Evolutionary conservation across 768 basidiomycete genomes (phyloP).

Genomic region (Neoboletus brunneissimus): DNA sequence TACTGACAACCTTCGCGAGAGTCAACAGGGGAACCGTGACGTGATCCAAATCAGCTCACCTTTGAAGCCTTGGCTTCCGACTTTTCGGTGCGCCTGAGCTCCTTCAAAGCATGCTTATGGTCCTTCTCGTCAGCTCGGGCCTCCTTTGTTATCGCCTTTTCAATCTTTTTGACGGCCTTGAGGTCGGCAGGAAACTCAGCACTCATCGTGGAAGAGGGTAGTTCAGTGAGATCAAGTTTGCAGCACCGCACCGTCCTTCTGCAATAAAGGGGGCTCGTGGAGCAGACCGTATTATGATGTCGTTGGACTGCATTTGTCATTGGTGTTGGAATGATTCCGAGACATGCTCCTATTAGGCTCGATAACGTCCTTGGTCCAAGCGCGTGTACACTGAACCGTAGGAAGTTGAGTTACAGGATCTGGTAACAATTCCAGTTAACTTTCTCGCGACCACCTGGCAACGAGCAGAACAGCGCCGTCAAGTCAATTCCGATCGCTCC

Average conservation of each 20-base stretch:
- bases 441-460: slow-evolving; percentile 11
- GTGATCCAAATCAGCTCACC: slow-evolving; percentile 28
- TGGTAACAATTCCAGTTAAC: slow-evolving; percentile 13
- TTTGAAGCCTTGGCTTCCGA: slow-evolving; percentile 49
- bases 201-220: slow-evolving; percentile 20
- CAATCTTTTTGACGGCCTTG: slow-evolving; percentile 37
- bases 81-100: slow-evolving; percentile 54
- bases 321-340: neutral
- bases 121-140: slow-evolving; percentile 49
- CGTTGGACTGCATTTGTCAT: slow-evolving; percentile 7
- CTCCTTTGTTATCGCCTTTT: slow-evolving; percentile 47
- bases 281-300: neutral
- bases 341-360: neutral
- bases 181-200: slow-evolving; percentile 17
- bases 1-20: slow-evolving; percentile 38
- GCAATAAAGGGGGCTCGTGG: slow-evolving; percentile 8
- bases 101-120: slow-evolving; percentile 53
- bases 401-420: slow-evolving; percentile 1
- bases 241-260: neutral
- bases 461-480: slow-evolving; percentile 16
- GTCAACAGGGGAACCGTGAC: neutral
- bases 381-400: neutral
- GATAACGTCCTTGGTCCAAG: too few relatives aligned
- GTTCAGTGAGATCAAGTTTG: neutral
- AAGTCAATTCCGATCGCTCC: slow-evolving; percentile 19